Percentiles rank a stretch among this genome's conserved stretches.
phyloP scores from a whole-genome alignment of 2,329 filamentous ascomycete species.

The Ophiostoma populinum region DNA sequence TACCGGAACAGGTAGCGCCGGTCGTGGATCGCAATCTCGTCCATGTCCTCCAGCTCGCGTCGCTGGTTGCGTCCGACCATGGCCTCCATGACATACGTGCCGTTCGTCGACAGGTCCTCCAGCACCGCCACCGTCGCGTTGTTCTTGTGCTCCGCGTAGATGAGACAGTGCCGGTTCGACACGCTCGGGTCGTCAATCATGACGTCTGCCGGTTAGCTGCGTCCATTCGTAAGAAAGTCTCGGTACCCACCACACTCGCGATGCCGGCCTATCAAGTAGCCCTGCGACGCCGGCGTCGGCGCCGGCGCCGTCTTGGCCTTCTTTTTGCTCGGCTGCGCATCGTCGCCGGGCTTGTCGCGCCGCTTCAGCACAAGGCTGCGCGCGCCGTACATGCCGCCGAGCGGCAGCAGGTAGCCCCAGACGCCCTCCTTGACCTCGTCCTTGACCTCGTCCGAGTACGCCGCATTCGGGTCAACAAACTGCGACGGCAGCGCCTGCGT shows the following conservation, averaged over 20 bases:
- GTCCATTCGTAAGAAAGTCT: not conserved
- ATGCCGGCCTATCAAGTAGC: constrained; percentile 84
- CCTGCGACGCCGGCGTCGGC: constrained; percentile 44
- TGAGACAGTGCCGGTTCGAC: constrained; percentile 62
- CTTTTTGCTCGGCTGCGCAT: constrained; percentile 20
- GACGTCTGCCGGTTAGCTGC: constrained; percentile 34
- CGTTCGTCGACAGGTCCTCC: constrained; percentile 89
- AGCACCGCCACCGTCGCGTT: constrained; percentile 48
- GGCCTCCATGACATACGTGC: constrained; percentile 88
- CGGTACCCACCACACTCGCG: constrained; percentile 67
- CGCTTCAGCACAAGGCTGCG: constrained; percentile 58
- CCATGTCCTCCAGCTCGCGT: constrained; percentile 71
- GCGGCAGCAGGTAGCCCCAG: constrained; percentile 85
- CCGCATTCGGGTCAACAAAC: constrained; percentile 53
- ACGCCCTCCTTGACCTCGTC: constrained; percentile 74
- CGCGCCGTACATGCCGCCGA: constrained; percentile 51
- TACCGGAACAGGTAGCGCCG: constrained; percentile 86
- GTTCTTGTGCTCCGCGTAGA: constrained; percentile 21
- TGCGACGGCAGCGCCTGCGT: constrained; percentile 65
- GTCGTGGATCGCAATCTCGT: constrained; percentile 77
- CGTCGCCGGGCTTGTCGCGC: constrained; percentile 47
- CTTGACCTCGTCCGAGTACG: constrained; percentile 64
- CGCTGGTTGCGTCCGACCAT: constrained; percentile 84
- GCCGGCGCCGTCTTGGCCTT: constrained; percentile 29
- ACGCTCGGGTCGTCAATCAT: constrained; percentile 61